Conservation (phyloP, 2,329 filamentous ascomycete species). For the Cladophialophora bantiana region DNA sequence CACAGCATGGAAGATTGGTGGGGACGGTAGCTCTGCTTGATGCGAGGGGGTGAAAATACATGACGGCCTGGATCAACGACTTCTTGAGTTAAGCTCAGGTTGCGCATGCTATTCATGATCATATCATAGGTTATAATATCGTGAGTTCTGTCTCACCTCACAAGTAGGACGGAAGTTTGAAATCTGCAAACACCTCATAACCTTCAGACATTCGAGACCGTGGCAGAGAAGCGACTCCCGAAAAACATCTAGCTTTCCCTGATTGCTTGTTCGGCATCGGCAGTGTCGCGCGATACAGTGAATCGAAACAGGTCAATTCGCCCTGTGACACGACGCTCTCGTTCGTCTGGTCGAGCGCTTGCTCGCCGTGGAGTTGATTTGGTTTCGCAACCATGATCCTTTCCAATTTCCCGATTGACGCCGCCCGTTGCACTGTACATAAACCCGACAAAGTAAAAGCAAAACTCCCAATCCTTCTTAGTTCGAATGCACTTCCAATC, state of each 20-base stretch:
- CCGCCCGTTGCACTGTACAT: slow-evolving; percentile 2
- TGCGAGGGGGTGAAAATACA: background rate
- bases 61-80: background rate
- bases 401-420: slow-evolving; percentile 2
- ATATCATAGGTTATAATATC: slow-evolving; percentile 8
- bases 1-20: slow-evolving; percentile 11
- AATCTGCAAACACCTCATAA: background rate
- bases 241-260: background rate
- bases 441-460: background rate
- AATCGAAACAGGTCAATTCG: background rate
- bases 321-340: background rate
- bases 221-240: background rate
- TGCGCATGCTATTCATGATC: slow-evolving; percentile 9
- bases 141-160: slow-evolving; percentile 24
- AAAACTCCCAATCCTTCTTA: slow-evolving; percentile 1
- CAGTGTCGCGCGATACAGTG: background rate
- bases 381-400: slow-evolving; percentile 15
- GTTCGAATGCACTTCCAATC: background rate
- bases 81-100: background rate
- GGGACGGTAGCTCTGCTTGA: background rate
- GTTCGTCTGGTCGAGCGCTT: background rate
- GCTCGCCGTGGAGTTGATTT: slow-evolving; percentile 5
- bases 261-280: background rate
- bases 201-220: background rate
- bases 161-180: background rate